phyloP scores from a whole-genome alignment of 345 rosid genomes.

The Hirschfeldia incana region DNA sequence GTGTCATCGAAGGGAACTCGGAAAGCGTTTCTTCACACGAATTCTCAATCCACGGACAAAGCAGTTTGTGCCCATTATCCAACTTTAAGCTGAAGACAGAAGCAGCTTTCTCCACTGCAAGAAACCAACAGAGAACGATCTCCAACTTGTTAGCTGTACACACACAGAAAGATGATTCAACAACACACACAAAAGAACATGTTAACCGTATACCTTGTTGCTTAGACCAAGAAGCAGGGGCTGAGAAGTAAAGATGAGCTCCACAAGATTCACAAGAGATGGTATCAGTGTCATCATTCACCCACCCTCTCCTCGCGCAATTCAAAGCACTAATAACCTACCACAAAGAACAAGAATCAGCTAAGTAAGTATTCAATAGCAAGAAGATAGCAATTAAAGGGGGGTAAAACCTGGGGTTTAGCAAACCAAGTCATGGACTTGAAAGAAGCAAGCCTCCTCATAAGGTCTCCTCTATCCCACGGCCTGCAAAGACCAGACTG shows the following conservation, averaged over 20 bases:
- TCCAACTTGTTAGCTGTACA: not conserved
- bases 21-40: conserved; percentile 80
- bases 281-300: conserved; percentile 73
- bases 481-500: conserved; percentile 74
- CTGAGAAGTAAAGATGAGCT: conserved; percentile 75
- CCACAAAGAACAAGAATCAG: conserved; percentile 10
- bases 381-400: conserved; percentile 8
- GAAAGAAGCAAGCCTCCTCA: conserved; percentile 80
- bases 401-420: conserved; percentile 69
- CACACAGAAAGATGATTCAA: conserved; percentile 4
- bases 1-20: conserved; percentile 76
- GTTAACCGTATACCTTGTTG: conserved; percentile 64
- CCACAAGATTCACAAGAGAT: conserved; percentile 92
- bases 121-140: conserved; percentile 20
- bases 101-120: conserved; percentile 87
- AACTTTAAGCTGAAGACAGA: conserved; percentile 86
- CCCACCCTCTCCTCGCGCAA: conserved; percentile 95
- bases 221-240: conserved; percentile 81
- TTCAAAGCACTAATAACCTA: conserved; percentile 88
- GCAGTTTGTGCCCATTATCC: conserved; percentile 76
- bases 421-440: conserved; percentile 99
- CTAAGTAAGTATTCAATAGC: not conserved
- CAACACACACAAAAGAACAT: conserved; percentile 2
- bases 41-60: conserved; percentile 85
- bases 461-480: conserved; percentile 89